Evolutionary conservation across 345 rosid species (phyloP), one percentile per base, ranked within the genome.

Genomic region (Linum trigynum): DNA sequence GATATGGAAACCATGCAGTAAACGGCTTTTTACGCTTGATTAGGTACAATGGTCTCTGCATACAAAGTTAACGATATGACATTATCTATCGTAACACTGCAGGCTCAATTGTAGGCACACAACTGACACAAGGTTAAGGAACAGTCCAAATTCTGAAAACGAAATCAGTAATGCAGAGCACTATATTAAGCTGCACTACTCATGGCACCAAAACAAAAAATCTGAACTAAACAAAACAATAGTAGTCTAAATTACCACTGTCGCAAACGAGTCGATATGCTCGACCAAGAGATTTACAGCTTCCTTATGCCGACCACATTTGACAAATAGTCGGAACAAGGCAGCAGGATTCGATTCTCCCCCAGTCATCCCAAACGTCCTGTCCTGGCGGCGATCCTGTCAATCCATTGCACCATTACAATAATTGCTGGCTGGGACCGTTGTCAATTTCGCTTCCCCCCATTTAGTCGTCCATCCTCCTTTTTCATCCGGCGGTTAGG

Each of bases 1-100:
- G 77, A 71, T 90, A 94, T 8, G 97, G 96, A 69, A 94, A 90
- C 96, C 97, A 88, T 43, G 72, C 82, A 15, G 91, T 82, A 58
- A 79, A 82, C 12, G 89, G 88, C 66, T 76, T 82, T 75, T 94
- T 90, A 72, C 95, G 80, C 57, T 84, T 81, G 61, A 85, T 65
- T 64, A 92, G 74, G 67, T 85, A 81, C n/a, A 82, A 77, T 11
- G 97, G 89, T 74, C 87, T 88, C 97, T 94, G 91, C 72, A 77
- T 38, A 48, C 14, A 23, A 23, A 23, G 32, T 23, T 23, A 23
- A 23, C 32, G 32, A 23, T 23, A 23, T 23, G 32, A 0, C 32
- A 23, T 23, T 23, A 23, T 23, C 32, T 0, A 23, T 23, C 32
- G 32, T 23, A 23, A 23, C 1, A 23, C 32, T 23, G 32, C 0